Percentiles rank a stretch among this genome's conserved stretches.
Conservation (phyloP, 2,329 filamentous ascomycete genomes). For the Camptophora hylomeconis region DNA sequence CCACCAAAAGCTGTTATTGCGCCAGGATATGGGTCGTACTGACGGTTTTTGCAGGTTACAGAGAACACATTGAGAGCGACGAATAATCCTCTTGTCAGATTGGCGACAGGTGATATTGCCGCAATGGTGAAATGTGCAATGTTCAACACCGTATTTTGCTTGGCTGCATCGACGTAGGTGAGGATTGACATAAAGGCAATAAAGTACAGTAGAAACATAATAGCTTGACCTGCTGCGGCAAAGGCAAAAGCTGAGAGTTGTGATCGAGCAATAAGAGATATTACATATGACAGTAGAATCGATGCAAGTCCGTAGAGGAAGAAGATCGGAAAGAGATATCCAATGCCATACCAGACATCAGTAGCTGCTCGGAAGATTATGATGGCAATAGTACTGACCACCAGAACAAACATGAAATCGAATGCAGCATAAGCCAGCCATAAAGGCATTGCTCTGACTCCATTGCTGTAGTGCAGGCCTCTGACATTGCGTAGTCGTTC, state of each 20-base stretch:
- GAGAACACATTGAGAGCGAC: constrained; percentile 74
- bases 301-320: constrained; percentile 70
- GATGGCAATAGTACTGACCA: constrained; percentile 51
- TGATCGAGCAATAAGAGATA: constrained; percentile 66
- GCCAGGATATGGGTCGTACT: constrained; percentile 54
- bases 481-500: constrained; percentile 69
- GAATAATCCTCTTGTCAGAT: constrained; percentile 60
- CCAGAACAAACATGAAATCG: constrained; percentile 62
- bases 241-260: constrained; percentile 78
- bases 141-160: constrained; percentile 53
- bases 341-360: constrained; percentile 61
- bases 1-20: constrained; percentile 65
- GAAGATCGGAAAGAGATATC: constrained; percentile 71
- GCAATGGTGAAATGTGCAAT: constrained; percentile 65
- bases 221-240: constrained; percentile 61
- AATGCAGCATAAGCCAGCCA: constrained; percentile 76
- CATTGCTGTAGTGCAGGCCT: constrained; percentile 81
- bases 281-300: constrained; percentile 62
- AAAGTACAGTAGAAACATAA: constrained; percentile 58
- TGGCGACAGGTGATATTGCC: constrained; percentile 62
- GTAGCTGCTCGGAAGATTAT: constrained; percentile 54
- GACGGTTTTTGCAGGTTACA: constrained; percentile 53
- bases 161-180: constrained; percentile 58
- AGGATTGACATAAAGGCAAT: constrained; percentile 59
- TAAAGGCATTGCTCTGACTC: constrained; percentile 65